Percentiles rank a stretch among this genome's conserved stretches.
Conservation (phyloP, 2,329 filamentous ascomycete genomes). For the Paramyrothecium sp. region DNA sequence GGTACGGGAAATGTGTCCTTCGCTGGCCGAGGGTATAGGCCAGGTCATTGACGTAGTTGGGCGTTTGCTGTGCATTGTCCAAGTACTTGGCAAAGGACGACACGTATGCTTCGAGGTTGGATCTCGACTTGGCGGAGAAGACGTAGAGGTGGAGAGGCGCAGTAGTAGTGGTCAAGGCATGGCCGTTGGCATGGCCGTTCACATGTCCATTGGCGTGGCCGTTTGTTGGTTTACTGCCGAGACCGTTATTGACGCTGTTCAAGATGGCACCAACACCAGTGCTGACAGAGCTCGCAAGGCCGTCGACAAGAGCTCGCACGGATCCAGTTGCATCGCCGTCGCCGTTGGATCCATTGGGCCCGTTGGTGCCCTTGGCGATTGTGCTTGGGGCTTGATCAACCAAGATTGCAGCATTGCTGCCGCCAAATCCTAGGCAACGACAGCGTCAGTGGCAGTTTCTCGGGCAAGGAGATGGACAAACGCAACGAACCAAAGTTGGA, state of each 20-base stretch:
- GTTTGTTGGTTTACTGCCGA: too few species aligned
- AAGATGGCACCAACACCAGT: too few species aligned
- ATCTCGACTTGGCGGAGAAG: constrained; percentile 10
- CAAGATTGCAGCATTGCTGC: constrained; percentile 19
- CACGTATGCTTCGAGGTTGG: constrained; percentile 12
- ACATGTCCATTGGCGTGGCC: too few species aligned
- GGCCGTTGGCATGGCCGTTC: too few species aligned
- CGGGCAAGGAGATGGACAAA: background rate
- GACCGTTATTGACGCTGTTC: too few species aligned
- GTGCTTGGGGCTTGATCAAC: constrained; percentile 1
- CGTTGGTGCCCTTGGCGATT: background rate
- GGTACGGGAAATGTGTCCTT: constrained; percentile 16
- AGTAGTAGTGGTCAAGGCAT: background rate
- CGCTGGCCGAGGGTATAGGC: constrained; percentile 25
- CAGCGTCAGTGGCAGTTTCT: background rate
- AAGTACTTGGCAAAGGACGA: constrained; percentile 18
- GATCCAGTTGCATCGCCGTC: too few species aligned
- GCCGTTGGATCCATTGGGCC: too few species aligned
- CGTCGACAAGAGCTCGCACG: too few species aligned
- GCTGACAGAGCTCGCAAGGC: too few species aligned
- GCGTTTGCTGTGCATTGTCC: constrained; percentile 1
- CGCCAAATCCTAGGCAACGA: constrained; percentile 14
- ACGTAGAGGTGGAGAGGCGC: background rate
- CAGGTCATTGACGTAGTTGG: constrained; percentile 12
- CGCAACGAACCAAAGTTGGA: constrained; percentile 18